These are phyloP conservation scores for Aureobasidium uvarum DNA, from an alignment of 2,329 filamentous ascomycete genomes.

Conservation along the genomic window DNA sequence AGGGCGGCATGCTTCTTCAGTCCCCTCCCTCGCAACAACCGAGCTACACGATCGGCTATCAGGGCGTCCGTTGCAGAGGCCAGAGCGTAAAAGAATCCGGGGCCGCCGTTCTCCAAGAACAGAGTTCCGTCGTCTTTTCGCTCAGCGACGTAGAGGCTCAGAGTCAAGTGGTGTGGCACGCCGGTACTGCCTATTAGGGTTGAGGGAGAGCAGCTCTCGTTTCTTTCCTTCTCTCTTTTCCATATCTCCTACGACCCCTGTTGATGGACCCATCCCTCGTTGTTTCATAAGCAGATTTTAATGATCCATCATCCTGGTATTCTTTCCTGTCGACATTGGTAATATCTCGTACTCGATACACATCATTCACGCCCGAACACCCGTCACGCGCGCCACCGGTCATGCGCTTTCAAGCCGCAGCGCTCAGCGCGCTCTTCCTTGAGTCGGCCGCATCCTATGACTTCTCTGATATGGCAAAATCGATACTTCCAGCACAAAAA, in stretches of 20 bases:
- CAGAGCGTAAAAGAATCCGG: constrained; percentile 17
- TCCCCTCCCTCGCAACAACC: neutral
- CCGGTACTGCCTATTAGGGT: constrained; percentile 12
- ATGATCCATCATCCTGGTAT: neutral
- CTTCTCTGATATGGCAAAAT: neutral
- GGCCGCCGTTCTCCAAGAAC: constrained; percentile 15
- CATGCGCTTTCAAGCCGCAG: constrained; percentile 10
- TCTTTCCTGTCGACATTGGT: constrained; percentile 7
- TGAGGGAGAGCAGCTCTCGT: constrained; percentile 12
- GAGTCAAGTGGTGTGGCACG: constrained; percentile 24
- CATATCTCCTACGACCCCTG: neutral
- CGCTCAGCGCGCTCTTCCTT: constrained; percentile 20
- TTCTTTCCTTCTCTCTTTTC: constrained; percentile 17
- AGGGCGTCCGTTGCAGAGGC: constrained; percentile 10
- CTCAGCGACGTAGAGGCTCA: constrained; percentile 15
- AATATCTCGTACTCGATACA: neutral
- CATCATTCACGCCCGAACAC: neutral
- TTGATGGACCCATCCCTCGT: neutral
- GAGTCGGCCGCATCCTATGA: constrained; percentile 17
- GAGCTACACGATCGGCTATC: neutral
- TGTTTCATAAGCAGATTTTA: constrained; percentile 8
- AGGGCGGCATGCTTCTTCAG: neutral
- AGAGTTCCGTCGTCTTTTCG: constrained; percentile 22
- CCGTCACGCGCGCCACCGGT: constrained; percentile 11
- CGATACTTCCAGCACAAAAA: constrained; percentile 1